These are phyloP conservation scores for Fusarium sacchari DNA, from an alignment of 2,329 filamentous ascomycete genomes.

Conservation along the genomic window DNA sequence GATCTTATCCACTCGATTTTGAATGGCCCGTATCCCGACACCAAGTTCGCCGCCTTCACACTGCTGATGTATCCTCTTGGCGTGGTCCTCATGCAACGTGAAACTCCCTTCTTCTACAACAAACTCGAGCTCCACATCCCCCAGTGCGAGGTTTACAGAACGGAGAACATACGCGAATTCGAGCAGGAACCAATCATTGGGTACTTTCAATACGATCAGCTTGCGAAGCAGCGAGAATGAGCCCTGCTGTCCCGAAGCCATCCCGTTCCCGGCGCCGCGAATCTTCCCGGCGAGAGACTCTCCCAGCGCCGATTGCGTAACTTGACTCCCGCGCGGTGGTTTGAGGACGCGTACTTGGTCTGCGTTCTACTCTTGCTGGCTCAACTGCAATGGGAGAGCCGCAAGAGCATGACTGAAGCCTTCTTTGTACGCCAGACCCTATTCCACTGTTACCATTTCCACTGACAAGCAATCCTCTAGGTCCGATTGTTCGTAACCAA, in stretches of 20 bases:
- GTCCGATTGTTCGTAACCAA: not conserved
- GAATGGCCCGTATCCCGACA: too few species aligned
- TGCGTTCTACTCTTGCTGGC: not conserved
- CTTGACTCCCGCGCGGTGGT: not conserved
- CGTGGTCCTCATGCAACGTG: too few species aligned
- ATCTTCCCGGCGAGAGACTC: not conserved
- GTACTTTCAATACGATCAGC: not conserved
- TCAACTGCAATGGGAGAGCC: fast-evolving
- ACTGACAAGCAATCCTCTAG: not conserved
- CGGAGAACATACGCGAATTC: fast-evolving
- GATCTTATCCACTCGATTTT: too few species aligned
- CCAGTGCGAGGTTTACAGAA: not conserved
- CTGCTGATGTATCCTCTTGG: too few species aligned
- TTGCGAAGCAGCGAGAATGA: fast-evolving
- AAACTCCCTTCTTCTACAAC: not conserved
- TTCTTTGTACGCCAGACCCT: not conserved
- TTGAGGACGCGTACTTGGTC: not conserved
- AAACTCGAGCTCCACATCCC: not conserved
- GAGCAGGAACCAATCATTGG: not conserved
- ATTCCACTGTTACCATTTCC: fast-evolving
- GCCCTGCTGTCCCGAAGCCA: not conserved
- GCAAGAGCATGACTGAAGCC: fast-evolving
- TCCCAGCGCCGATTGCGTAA: not conserved
- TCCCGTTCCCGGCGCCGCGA: not conserved
- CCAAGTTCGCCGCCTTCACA: too few species aligned